Evolutionary conservation across 73 alveolate species (phyloP).

Genomic region (Paramecium biaurelia): DNA sequence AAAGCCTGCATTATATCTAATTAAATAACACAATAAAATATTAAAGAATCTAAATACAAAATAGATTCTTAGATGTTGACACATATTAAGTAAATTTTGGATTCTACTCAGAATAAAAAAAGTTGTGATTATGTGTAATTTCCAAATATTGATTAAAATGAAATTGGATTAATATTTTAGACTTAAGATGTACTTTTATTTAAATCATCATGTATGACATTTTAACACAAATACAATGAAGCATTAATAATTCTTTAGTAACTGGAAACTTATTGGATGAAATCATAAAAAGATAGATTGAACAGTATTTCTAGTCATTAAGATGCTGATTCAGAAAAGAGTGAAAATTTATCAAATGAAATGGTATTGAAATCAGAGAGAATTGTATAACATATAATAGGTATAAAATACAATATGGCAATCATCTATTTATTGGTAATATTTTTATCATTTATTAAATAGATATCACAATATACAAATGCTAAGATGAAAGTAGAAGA

Average conservation of each 20-base stretch:
- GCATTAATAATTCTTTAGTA: background rate
- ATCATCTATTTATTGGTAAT: conserved; percentile 1
- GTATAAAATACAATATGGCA: background rate
- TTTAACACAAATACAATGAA: background rate
- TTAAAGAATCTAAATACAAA: background rate
- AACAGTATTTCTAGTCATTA: background rate
- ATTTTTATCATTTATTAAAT: background rate
- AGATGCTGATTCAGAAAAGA: conserved; percentile 22
- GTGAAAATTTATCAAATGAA: conserved; percentile 26
- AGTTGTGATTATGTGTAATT: background rate
- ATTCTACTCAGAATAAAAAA: background rate
- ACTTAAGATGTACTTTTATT: background rate
- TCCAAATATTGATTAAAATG: background rate
- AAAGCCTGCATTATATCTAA: background rate
- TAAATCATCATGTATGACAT: background rate
- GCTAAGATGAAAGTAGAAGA: background rate
- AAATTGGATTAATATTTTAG: background rate
- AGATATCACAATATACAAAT: background rate
- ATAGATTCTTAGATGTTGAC: background rate
- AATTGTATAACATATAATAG: conserved; percentile 4
- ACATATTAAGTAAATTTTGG: background rate
- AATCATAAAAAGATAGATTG: background rate
- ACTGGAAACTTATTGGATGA: background rate
- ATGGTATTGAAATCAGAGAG: conserved; percentile 28
- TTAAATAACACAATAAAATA: background rate